Conservation (phyloP, 495 filamentous ascomycete genomes). For the Hypoxylon intermedium region DNA sequence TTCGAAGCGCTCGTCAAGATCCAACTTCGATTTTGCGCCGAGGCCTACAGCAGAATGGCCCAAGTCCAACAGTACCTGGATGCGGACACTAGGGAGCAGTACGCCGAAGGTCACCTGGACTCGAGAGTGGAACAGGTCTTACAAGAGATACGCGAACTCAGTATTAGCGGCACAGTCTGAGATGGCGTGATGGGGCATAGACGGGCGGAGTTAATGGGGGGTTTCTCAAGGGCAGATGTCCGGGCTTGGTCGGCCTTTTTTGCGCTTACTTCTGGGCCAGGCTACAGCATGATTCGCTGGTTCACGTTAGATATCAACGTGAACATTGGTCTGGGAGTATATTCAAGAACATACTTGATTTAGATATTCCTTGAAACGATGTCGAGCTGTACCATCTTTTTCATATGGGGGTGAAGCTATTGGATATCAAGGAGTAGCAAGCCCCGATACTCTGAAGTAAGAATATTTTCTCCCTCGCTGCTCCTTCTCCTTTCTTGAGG, state of each 20-base stretch:
- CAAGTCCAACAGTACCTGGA: conserved; percentile 99
- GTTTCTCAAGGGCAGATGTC: conserved; percentile 13
- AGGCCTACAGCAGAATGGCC: conserved; percentile 95
- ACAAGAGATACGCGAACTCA: conserved; percentile 95
- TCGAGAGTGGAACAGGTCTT: conserved; percentile 92
- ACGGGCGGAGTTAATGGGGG: conserved; percentile 25
- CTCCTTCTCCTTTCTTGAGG: no score
- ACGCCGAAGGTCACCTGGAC: conserved; percentile 91
- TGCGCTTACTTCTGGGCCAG: conserved; percentile 7
- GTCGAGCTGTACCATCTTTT: no score
- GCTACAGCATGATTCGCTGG: conserved; percentile 17
- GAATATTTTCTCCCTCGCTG: no score
- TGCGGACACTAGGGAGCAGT: conserved; percentile 94
- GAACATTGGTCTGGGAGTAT: conserved; percentile 15
- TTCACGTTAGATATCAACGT: conserved; percentile 23
- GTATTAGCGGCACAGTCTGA: conserved; percentile 74
- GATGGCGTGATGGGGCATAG: neutral
- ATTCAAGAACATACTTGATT: conserved; percentile 10
- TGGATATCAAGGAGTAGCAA: no score
- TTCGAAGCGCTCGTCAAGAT: conserved; percentile 99
- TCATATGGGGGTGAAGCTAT: no score
- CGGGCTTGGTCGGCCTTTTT: conserved; percentile 19
- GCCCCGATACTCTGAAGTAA: no score
- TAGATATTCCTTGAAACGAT: no score
- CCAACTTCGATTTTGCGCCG: conserved; percentile 94